These are phyloP conservation scores for Peterozyma toletana DNA, from an alignment of 805 yeast species.

Conservation along the genomic window DNA sequence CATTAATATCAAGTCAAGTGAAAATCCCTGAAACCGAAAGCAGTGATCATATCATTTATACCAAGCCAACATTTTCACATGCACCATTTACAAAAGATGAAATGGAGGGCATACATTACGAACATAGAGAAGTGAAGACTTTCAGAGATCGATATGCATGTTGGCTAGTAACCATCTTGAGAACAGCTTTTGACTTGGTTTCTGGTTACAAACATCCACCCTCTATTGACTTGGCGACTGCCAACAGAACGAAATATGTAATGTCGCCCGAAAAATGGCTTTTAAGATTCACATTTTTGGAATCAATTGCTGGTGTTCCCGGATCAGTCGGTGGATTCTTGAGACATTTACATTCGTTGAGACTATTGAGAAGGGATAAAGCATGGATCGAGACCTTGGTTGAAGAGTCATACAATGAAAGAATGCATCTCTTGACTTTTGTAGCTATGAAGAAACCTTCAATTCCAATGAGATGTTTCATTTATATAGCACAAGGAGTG, in stretches of 20 bases:
- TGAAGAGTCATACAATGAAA: conserved; percentile 73
- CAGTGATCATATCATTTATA: conserved; percentile 13
- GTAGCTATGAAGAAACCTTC: conserved; percentile 60
- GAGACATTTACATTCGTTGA: conserved; percentile 57
- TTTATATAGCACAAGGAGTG: conserved; percentile 63
- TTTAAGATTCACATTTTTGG: conserved; percentile 54
- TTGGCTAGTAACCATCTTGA: conserved; percentile 32
- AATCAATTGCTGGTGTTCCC: conserved; percentile 74
- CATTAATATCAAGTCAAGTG: too few species aligned
- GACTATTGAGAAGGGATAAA: conserved; percentile 57
- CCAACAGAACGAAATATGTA: conserved; percentile 22
- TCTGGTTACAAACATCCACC: conserved; percentile 56
- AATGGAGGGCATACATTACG: conserved; percentile 34
- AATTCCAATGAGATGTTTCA: conserved; percentile 42
- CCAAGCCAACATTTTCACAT: conserved; percentile 33
- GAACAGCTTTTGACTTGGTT: conserved; percentile 48
- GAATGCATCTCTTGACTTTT: conserved; percentile 70
- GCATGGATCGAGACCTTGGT: conserved; percentile 70
- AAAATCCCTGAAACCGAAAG: too few species aligned
- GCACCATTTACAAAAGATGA: conserved; percentile 28
- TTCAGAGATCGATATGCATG: conserved; percentile 47
- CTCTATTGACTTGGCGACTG: conserved; percentile 18
- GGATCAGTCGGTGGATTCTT: conserved; percentile 72
- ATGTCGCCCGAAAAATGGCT: conserved; percentile 65
- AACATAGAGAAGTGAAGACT: conserved; percentile 44